Evolutionary conservation across 768 basidiomycete species (phyloP), one percentile per base, ranked within the genome.

Genomic region (Tephrocybe sp.): DNA sequence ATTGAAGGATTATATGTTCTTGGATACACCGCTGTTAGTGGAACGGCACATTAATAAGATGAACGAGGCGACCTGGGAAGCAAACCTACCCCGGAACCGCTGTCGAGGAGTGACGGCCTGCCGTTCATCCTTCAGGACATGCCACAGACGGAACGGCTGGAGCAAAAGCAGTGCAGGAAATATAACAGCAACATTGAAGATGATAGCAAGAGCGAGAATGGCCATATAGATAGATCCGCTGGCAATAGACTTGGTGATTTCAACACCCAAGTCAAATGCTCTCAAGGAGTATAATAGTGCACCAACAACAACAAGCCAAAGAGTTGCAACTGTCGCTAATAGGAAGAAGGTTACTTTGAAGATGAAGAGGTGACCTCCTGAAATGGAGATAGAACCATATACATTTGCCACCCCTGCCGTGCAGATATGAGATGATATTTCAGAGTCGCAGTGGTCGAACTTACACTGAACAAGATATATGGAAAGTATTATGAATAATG

Each of bases 181-280:
- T 41, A 88, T 78, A 49, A 90, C 75, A 17, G 88, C 86, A 20
- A 85, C 65, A 57, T 78, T 85, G 42, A 91, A 63, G 21, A 88
- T 62, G 49, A 88, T 68, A 3, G 77, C 69, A 45, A 86, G 71
- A 39, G 78, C 75, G 38, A 88, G 72, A 42, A 80, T 73, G 61
- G 79, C 76, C 73, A 88, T 85, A 65, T 87, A 89, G 41, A 92
- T 77, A 3, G 83, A 72, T 2, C 90, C 90, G 59, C 84, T 80
- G 1, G 86, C 83, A 9, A 92, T 71, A 3, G 78, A 74, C 44
- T 65, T 57, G 4, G 75, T 63, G 26, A 70, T 60, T n/a, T 68
- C 68, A 6, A 62, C 58, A 17, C 69, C 65, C 1, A 62, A 63
- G 45, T 68, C 76, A 56, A 92, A 79, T 1, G 84, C 79, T 54